phyloP scores from a whole-genome alignment of 148 eudicot species.

The Cornus kousa region DNA sequence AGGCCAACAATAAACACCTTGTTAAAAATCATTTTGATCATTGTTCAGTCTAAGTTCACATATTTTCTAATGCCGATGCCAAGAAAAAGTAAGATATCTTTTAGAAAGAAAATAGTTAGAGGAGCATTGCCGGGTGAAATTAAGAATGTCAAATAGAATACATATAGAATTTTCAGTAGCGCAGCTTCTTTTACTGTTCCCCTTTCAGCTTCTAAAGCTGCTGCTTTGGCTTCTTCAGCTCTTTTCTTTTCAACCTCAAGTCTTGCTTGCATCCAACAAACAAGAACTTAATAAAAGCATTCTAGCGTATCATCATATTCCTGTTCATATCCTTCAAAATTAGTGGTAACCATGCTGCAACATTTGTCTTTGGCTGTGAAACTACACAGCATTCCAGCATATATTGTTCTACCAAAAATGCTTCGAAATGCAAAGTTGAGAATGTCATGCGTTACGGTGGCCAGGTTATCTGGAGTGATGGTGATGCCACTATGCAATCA shows the following conservation, averaged over 20 bases:
- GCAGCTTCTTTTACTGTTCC: constrained; percentile 68
- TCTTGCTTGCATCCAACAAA: background rate
- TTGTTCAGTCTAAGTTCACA: too few relatives aligned
- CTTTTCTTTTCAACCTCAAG: constrained; percentile 45
- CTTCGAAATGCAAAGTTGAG: constrained; percentile 98
- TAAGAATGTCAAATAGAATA: background rate
- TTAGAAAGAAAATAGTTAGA: too few relatives aligned
- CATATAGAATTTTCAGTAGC: background rate
- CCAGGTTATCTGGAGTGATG: too few relatives aligned
- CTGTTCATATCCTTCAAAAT: constrained; percentile 19
- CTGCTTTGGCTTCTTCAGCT: constrained; percentile 59
- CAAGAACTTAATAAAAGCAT: background rate
- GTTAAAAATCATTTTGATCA: too few relatives aligned
- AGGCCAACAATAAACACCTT: too few relatives aligned
- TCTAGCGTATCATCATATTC: background rate
- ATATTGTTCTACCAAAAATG: constrained; percentile 79
- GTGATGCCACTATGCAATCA: too few relatives aligned
- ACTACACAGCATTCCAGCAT: constrained; percentile 82
- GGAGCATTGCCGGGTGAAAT: background rate
- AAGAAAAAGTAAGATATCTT: too few relatives aligned
- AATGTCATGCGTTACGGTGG: too few relatives aligned
- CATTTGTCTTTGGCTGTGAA: constrained; percentile 87
- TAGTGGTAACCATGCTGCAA: constrained; percentile 99
- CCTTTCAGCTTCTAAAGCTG: constrained; percentile 66
- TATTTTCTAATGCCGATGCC: too few relatives aligned